Evolutionary conservation across 495 filamentous ascomycete species (phyloP), one percentile per base, ranked within the genome.

Genomic region (Penicillium tannophilum): DNA sequence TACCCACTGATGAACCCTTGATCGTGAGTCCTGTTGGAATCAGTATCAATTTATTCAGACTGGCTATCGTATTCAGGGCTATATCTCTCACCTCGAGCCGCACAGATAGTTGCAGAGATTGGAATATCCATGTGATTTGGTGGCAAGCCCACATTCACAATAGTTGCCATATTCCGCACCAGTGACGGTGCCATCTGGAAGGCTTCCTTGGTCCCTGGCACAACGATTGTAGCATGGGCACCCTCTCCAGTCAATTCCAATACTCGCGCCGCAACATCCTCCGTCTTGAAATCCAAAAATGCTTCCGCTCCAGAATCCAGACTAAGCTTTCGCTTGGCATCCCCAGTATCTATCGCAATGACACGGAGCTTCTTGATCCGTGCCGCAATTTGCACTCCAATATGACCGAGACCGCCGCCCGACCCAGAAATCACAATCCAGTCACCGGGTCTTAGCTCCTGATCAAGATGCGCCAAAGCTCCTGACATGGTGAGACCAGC

Each of bases 351-450:
- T 6, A 76, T 58, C 6, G 72, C 72, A 60, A 76, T 73, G 3
- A 76, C 73, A 0, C 68, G 62, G 2, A 67, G 55, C 17, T 62
- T 61, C 47, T 65, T 68, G 30, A 72, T 62, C 17, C 69, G 56
- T 4, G 68, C 55, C 1, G 69, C 66, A 19, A 72, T 66, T 31
- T 76, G 73, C 28, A 76, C 72, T 0, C 72, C 73, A 6, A 76
- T 59, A 59, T 76, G 73, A 4, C 73, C 73, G 6, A 76, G 56
- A 6, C 73, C 73, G 4, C 73, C 73, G 1, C 73, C 73, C 14
- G 73, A 69, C 16, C 73, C 73, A 1, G 68, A 68, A 9, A 76
- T 63, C 3, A 70, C 70, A 31, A 76, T n/a, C 62, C 65, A 74
- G 17, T 76, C 64, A 1, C 70, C 70, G 3, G 61, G 28, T 26